Conservation (phyloP, 2,329 filamentous ascomycete genomes). For the Pyricularia sp. region DNA sequence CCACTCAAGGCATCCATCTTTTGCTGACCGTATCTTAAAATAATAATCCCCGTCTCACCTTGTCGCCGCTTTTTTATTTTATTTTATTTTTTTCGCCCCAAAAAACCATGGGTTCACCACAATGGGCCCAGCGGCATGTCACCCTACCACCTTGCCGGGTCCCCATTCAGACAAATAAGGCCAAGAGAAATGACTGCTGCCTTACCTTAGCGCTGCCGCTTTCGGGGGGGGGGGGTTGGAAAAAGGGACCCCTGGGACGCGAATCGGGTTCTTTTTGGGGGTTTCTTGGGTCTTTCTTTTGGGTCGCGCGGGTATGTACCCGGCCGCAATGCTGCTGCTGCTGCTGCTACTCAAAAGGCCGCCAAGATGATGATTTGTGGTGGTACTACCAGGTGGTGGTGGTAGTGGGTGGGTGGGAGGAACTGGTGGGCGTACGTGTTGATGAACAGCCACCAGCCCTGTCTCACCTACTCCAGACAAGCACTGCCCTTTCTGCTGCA, state of each 20-base stretch:
- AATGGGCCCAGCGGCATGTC: neutral
- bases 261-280: neutral
- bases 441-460: neutral
- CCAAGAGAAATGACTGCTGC: neutral
- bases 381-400: no score
- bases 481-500: neutral
- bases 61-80: no score
- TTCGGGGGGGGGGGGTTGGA: neutral
- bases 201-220: neutral
- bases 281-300: neutral
- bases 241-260: neutral
- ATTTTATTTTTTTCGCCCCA: neutral
- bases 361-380: neutral
- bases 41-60: neutral
- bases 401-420: neutral
- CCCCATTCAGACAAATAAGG: neutral
- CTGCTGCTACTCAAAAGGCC: no score
- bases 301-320: neutral
- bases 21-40: neutral
- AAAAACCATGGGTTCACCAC: neutral
- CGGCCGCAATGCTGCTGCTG: neutral
- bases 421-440: neutral
- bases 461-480: neutral
- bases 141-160: neutral
- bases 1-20: neutral